phyloP scores from a whole-genome alignment of 1,139 yeast genomes.

The Saccharomyces hybrid region DNA sequence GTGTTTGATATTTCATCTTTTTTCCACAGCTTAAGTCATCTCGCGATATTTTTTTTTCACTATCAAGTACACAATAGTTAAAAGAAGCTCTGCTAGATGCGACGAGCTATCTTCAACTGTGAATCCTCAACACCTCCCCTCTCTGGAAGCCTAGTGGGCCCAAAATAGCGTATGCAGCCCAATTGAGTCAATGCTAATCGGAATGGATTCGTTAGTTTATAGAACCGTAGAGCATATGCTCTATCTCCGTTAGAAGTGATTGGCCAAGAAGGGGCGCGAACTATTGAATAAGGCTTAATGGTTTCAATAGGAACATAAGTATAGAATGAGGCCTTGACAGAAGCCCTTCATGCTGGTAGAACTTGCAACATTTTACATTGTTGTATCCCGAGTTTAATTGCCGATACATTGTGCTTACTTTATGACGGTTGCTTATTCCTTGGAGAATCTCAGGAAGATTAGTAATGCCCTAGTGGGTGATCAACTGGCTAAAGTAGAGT shows the following conservation, averaged over 20 bases:
- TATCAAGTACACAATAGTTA: not conserved
- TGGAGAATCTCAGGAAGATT: constrained; percentile 8
- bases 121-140: no score
- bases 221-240: not conserved
- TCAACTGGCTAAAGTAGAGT: constrained; percentile 16
- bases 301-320: not conserved
- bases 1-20: not conserved
- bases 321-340: not conserved
- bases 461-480: constrained; percentile 20
- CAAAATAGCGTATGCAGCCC: not conserved
- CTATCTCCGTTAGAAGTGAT: not conserved
- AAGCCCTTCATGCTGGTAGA: not conserved
- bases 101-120: no score
- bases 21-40: not conserved
- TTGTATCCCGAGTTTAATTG: no score
- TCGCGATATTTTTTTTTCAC: not conserved
- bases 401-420: not conserved
- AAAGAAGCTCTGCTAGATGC: not conserved
- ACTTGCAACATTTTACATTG: not conserved
- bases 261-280: not conserved
- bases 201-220: not conserved
- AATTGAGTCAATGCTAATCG: not conserved
- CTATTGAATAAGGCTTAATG: not conserved
- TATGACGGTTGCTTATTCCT: not conserved
- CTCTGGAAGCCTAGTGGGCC: no score